Conservation (phyloP, 768 basidiomycete species). For the Hirschioporus abietinus region DNA sequence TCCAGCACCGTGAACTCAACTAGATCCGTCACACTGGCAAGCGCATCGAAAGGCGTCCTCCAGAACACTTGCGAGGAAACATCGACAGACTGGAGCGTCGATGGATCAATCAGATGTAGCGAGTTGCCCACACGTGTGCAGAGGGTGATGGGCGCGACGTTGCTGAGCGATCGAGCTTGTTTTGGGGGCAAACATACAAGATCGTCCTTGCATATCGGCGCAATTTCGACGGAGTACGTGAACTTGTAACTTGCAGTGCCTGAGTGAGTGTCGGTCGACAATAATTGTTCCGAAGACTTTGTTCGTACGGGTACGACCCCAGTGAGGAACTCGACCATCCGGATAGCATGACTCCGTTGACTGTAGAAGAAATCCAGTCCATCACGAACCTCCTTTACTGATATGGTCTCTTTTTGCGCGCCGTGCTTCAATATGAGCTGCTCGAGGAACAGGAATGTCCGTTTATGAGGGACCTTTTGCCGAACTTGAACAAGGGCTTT, state of each 20-base stretch:
- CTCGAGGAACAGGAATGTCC: slow-evolving; percentile 96
- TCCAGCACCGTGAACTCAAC: slow-evolving; percentile 95
- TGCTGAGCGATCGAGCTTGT: slow-evolving; percentile 75
- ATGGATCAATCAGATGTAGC: slow-evolving; percentile 84
- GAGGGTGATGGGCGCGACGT: slow-evolving; percentile 83
- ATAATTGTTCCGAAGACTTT: slow-evolving; percentile 90
- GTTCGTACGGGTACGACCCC: slow-evolving; percentile 84
- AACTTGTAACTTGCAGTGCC: slow-evolving; percentile 95
- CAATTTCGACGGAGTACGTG: slow-evolving; percentile 96
- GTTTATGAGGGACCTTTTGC: slow-evolving; percentile 97
- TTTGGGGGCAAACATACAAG: slow-evolving; percentile 84
- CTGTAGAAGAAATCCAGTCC: slow-evolving; percentile 98
- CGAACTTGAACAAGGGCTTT: slow-evolving; percentile 97
- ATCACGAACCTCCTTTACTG: slow-evolving; percentile 87
- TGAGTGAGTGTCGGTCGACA: slow-evolving; percentile 89
- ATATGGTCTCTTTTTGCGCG: slow-evolving; percentile 94
- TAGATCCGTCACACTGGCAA: slow-evolving; percentile 79
- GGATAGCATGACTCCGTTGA: slow-evolving; percentile 83
- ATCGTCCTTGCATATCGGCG: slow-evolving; percentile 97
- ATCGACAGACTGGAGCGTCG: slow-evolving; percentile 80
- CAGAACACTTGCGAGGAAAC: slow-evolving; percentile 77
- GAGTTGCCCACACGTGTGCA: slow-evolving; percentile 92
- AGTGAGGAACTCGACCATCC: slow-evolving; percentile 92
- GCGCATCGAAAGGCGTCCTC: slow-evolving; percentile 83
- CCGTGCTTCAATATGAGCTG: slow-evolving; percentile 95